These are phyloP conservation scores for Dryas drummondii DNA, from an alignment of 306 rosid species.

Conservation along the genomic window DNA sequence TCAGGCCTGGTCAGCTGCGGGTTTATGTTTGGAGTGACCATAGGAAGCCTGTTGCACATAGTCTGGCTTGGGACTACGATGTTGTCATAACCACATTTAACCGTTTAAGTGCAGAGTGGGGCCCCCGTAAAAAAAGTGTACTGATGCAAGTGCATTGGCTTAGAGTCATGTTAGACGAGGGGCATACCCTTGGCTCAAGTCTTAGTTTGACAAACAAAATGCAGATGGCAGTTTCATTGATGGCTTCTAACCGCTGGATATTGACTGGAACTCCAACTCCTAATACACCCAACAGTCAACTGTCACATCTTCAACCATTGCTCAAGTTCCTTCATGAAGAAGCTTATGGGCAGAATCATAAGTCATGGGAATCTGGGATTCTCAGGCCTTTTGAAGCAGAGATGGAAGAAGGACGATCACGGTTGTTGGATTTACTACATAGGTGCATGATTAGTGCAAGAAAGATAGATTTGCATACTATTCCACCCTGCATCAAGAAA, in stretches of 20 bases:
- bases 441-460: slow-evolving; percentile 93
- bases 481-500: slow-evolving; percentile 90
- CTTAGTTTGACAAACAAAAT: slow-evolving; percentile 84
- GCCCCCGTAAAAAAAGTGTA: slow-evolving; percentile 67
- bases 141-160: slow-evolving; percentile 91
- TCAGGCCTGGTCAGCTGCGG: slow-evolving; percentile 66
- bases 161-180: slow-evolving; percentile 92
- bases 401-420: slow-evolving; percentile 93
- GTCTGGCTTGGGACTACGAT: slow-evolving; percentile 96
- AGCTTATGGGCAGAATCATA: slow-evolving; percentile 81
- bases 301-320: slow-evolving; percentile 90
- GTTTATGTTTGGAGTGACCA: slow-evolving; percentile 74
- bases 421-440: slow-evolving; percentile 69
- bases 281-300: slow-evolving; percentile 91
- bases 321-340: slow-evolving; percentile 94
- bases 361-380: slow-evolving; percentile 94
- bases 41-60: slow-evolving; percentile 74
- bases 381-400: slow-evolving; percentile 96
- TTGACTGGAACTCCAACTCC: slow-evolving; percentile 98
- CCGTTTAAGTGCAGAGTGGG: slow-evolving; percentile 95
- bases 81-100: slow-evolving; percentile 87
- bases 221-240: slow-evolving; percentile 95
- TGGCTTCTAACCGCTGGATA: slow-evolving; percentile 93
- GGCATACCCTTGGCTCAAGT: slow-evolving; percentile 98
- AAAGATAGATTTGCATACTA: slow-evolving; percentile 69